These are phyloP conservation scores for Pistacia atlantica DNA, from an alignment of 345 rosid species.

Conservation along the genomic window DNA sequence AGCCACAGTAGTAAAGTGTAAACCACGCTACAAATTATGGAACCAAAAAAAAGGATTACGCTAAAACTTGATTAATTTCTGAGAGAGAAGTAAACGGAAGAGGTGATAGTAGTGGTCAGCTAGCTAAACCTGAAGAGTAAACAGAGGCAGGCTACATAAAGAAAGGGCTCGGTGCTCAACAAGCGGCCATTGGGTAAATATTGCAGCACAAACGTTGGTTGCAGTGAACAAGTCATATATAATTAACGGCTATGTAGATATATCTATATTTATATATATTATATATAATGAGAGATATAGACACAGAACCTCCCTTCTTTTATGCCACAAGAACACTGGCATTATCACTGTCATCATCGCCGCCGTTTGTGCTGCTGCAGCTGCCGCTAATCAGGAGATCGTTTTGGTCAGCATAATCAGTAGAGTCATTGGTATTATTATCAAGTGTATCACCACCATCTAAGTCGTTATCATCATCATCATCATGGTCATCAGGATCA, in stretches of 20 bases:
- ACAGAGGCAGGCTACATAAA: not conserved
- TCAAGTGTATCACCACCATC: slow-evolving; percentile 21
- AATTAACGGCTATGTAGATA: not conserved
- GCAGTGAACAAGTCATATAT: slow-evolving; percentile 11
- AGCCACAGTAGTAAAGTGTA: not conserved
- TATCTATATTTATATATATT: not conserved
- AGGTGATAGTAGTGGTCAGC: slow-evolving; percentile 23
- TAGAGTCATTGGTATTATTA: not conserved
- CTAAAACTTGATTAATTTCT: slow-evolving; percentile 2
- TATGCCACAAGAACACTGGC: slow-evolving; percentile 10
- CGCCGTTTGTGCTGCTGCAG: slow-evolving; percentile 36
- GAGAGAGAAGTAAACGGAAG: slow-evolving; percentile 17
- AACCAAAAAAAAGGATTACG: not conserved
- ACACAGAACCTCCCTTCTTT: not conserved
- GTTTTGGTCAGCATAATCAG: slow-evolving; percentile 17
- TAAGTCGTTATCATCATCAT: slow-evolving; percentile 4
- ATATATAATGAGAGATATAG: not conserved
- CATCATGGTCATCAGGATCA: slow-evolving; percentile 13
- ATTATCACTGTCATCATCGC: slow-evolving; percentile 31
- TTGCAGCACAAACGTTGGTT: slow-evolving; percentile 18
- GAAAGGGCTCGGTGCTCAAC: slow-evolving; percentile 44
- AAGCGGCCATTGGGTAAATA: slow-evolving; percentile 22
- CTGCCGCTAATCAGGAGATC: slow-evolving; percentile 12
- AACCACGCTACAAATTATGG: not conserved
- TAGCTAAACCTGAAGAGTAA: slow-evolving; percentile 17